Conservation (phyloP, 164 flowering plant genomes). For the Houttuynia cordata region DNA sequence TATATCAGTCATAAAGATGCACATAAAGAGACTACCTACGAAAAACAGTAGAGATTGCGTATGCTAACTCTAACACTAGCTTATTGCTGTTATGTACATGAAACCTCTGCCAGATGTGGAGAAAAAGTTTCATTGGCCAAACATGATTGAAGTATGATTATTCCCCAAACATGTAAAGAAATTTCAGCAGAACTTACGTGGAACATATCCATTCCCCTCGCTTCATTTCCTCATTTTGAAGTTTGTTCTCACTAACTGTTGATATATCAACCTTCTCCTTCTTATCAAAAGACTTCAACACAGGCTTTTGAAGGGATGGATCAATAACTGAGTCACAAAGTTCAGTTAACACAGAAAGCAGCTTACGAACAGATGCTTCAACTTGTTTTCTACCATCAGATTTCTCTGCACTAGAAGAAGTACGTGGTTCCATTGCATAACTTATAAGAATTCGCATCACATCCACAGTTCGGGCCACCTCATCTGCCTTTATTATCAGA, state of each 20-base stretch:
- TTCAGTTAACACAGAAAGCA: conserved; percentile 56
- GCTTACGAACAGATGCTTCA: conserved; percentile 51
- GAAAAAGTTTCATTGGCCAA: neutral
- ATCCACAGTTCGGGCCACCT: conserved; percentile 72
- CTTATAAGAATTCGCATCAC: conserved; percentile 57
- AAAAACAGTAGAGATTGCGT: too few species aligned
- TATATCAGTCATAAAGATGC: too few species aligned
- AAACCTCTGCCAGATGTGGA: neutral
- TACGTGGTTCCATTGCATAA: conserved; percentile 66
- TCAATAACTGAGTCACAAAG: conserved; percentile 44
- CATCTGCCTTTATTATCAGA: conserved; percentile 46
- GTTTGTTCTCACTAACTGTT: conserved; percentile 5
- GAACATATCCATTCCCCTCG: conserved; percentile 83
- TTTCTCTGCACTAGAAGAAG: conserved; percentile 16
- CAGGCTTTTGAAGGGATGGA: conserved; percentile 45
- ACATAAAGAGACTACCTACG: too few species aligned
- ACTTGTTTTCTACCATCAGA: conserved; percentile 39
- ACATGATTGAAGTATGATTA: neutral
- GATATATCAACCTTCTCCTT: conserved; percentile 16
- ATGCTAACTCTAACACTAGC: too few species aligned
- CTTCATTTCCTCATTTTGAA: conserved; percentile 46
- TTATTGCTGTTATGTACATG: neutral
- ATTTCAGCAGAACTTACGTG: conserved; percentile 66
- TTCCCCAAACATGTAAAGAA: neutral
- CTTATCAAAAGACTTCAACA: conserved; percentile 12